Percentiles rank a stretch among this genome's conserved stretches.
phyloP scores from a whole-genome alignment of 768 basidiomycete species.

The Mycena rosella region DNA sequence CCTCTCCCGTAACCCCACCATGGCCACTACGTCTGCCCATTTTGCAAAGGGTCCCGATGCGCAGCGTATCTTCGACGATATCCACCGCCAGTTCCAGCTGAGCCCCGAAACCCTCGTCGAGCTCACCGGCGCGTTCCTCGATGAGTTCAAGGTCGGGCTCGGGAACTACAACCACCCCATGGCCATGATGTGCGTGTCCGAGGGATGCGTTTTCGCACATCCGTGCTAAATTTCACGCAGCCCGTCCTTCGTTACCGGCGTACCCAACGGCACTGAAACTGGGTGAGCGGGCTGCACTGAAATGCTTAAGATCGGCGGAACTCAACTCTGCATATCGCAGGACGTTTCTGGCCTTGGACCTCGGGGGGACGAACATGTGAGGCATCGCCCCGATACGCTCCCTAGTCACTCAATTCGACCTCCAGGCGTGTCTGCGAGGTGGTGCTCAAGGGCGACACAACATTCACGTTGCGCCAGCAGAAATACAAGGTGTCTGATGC shows the following conservation, averaged over 20 bases:
- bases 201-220: not conserved
- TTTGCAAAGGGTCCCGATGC: slow-evolving; percentile 52
- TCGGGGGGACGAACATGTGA: slow-evolving; percentile 98
- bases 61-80: slow-evolving; percentile 68
- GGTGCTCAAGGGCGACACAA: slow-evolving; percentile 87
- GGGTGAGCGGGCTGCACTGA: slow-evolving; percentile 67
- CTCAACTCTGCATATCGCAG: slow-evolving; percentile 55
- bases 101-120: slow-evolving; percentile 68
- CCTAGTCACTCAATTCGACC: slow-evolving; percentile 29
- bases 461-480: slow-evolving; percentile 92
- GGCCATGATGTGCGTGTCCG: slow-evolving; percentile 90
- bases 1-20: slow-evolving; percentile 39
- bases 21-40: slow-evolving; percentile 59
- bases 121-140: slow-evolving; percentile 84
- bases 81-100: slow-evolving; percentile 82
- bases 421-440: slow-evolving; percentile 95
- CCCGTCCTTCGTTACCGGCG: slow-evolving; percentile 95
- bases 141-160: slow-evolving; percentile 84
- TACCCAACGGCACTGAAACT: slow-evolving; percentile 93
- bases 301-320: not conserved
- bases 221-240: slow-evolving; percentile 52
- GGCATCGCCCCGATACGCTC: slow-evolving; percentile 39
- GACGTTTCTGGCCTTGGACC: slow-evolving; percentile 95
- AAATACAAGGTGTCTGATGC: slow-evolving; percentile 97
- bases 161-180: slow-evolving; percentile 80